Base-by-base conservation (phyloP, 768 basidiomycete species). In the Leccinellum rugosiceps region DNA sequence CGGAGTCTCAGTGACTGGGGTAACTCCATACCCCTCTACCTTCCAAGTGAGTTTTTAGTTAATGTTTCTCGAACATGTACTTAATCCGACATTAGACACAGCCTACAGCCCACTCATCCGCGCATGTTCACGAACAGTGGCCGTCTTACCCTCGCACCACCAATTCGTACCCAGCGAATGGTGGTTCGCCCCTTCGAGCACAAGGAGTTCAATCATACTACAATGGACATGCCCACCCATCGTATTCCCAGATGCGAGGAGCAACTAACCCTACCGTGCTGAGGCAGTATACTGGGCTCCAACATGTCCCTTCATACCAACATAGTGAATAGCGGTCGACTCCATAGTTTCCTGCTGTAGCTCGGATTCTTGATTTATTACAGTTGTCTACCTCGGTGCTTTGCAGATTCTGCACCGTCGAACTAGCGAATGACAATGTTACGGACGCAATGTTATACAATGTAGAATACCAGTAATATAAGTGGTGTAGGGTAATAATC, bases 381-480 rank as follows among this genome's bases (percentile, higher is more conserved):
- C 14, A 49, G 44, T 58, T 41, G 47, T 50, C 19, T 56, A 35
- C 57, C 21, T 43, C 17, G 41, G 49, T 49, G 23, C 57, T 19
- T 43, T 19, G 35, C 44, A 46, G 14, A 38, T 38, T 38, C 38
- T 25, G 21, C 35, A 43, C 26, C 19, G 3, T 35, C 15, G 38
- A 43, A 44, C 43, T 53, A 34, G 56, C 34, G 35, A 52, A 60
- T 53, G 60, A 38, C 38, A 17, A 58, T 51, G 47, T 43, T 58
- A 53, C 46, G 60, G 58, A 59, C 56, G 58, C 47, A 44, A 28
- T 54, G 54, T 48, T 64, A 63, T 60, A 63, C 58, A 61, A 44
- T 67, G 68, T 67, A 71, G 69, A 67, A 67, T 57, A 63, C 31
- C 55, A 58, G 50, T 68, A 70, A 70, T 71, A n/a, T n/a, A n/a